A percentile compares a stretch with the other conserved stretches of the same genome.
These are phyloP conservation scores for Globisporangium iwayamae DNA, from an alignment of 352 stramenopile species.

Conservation along the genomic window DNA sequence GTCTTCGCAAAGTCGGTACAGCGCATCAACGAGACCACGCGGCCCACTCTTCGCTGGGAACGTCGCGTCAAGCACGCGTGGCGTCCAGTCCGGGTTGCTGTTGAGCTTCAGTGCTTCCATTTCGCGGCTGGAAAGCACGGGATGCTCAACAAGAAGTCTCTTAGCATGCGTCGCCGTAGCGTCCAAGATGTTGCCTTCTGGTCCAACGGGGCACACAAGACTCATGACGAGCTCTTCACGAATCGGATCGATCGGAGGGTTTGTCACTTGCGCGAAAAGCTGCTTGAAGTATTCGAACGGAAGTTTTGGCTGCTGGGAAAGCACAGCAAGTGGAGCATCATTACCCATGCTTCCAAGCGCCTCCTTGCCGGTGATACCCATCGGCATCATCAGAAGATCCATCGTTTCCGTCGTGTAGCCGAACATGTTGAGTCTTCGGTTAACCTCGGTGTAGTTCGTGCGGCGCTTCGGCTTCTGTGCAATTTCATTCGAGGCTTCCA, in stretches of 20 bases:
- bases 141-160: slow-evolving; percentile 92
- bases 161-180: slow-evolving; percentile 65
- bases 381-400: slow-evolving; percentile 94
- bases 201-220: slow-evolving; percentile 93
- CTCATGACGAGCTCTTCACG: slow-evolving; percentile 97
- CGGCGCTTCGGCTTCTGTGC: slow-evolving; percentile 22
- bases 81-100: slow-evolving; percentile 50
- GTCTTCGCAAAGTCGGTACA: slow-evolving; percentile 93
- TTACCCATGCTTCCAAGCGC: slow-evolving; percentile 95
- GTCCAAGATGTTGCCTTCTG: slow-evolving; percentile 93
- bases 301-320: slow-evolving; percentile 91
- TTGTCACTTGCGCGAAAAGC: slow-evolving; percentile 94
- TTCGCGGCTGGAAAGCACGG: slow-evolving; percentile 91
- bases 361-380: slow-evolving; percentile 93
- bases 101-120: slow-evolving; percentile 91
- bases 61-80: slow-evolving; percentile 58
- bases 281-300: slow-evolving; percentile 99
- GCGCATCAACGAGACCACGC: slow-evolving; percentile 71
- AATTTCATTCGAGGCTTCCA: slow-evolving; percentile 27
- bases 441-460: slow-evolving; percentile 62
- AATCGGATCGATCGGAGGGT: slow-evolving; percentile 97
- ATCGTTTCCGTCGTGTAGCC: slow-evolving; percentile 95
- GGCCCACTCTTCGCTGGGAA: slow-evolving; percentile 55
- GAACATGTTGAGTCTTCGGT: slow-evolving; percentile 93
- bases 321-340: slow-evolving; percentile 91